Percentiles rank a stretch among this genome's conserved stretches.
Evolutionary conservation across 1,284 basidiomycete genomes (phyloP).

Genomic region (Albatrellus sp.): DNA sequence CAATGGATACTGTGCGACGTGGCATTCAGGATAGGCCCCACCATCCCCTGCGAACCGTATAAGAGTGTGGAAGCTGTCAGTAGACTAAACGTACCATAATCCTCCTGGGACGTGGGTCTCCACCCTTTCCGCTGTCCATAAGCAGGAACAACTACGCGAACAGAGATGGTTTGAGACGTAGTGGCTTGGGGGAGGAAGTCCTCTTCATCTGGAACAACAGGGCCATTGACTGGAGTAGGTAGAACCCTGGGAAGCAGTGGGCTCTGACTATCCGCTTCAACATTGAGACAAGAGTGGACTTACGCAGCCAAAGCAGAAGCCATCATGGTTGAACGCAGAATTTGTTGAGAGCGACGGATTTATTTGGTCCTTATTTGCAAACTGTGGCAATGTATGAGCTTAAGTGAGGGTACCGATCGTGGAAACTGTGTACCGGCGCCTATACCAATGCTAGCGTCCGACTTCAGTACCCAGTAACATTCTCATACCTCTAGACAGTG

Average conservation of each 20-base stretch:
- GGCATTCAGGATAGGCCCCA: slow-evolving; percentile 94
- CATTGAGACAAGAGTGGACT: slow-evolving; percentile 10
- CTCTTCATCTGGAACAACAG: slow-evolving; percentile 46
- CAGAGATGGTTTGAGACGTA: slow-evolving; percentile 31
- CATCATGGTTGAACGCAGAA: slow-evolving; percentile 13
- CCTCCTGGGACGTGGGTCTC: slow-evolving; percentile 73
- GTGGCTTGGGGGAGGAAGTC: slow-evolving; percentile 10
- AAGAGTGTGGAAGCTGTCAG: slow-evolving; percentile 4
- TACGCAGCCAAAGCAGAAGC: slow-evolving; percentile 26
- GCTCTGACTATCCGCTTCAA: not conserved
- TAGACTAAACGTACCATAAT: slow-evolving; percentile 56
- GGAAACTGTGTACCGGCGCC: too few species aligned
- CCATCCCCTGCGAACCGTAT: slow-evolving; percentile 56
- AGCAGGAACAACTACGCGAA: slow-evolving; percentile 50
- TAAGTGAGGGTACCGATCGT: not conserved
- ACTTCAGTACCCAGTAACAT: too few species aligned
- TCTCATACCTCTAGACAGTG: not conserved
- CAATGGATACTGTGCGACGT: slow-evolving; percentile 92
- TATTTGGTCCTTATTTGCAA: slow-evolving; percentile 5
- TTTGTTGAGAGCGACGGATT: slow-evolving; percentile 1
- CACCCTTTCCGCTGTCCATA: slow-evolving; percentile 83
- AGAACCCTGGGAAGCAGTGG: slow-evolving; percentile 19
- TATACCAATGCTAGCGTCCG: too few species aligned
- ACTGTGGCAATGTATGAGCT: not conserved
- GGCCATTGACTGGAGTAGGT: slow-evolving; percentile 51